phyloP scores from a whole-genome alignment of 164 flowering plant genomes.

The Macadamia tetraphylla region DNA sequence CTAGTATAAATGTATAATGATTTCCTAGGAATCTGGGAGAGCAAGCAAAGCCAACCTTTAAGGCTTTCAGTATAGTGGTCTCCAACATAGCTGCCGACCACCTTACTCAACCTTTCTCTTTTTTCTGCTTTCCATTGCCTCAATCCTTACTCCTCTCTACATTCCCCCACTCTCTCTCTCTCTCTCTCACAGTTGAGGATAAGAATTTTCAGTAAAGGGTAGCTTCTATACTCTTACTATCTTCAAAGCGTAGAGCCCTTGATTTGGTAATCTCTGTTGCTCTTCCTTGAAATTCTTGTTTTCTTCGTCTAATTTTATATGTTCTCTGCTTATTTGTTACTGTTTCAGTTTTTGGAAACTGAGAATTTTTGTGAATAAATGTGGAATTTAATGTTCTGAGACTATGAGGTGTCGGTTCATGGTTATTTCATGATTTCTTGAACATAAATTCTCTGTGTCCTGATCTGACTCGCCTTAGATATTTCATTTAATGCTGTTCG shows the following conservation, averaged over 20 bases:
- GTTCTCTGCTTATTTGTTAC: too few species aligned
- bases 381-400: conserved; percentile 10
- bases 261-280: not conserved
- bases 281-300: not conserved
- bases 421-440: conserved; percentile 9
- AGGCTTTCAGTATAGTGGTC: not conserved
- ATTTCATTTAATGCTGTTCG: conserved; percentile 6
- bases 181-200: not conserved
- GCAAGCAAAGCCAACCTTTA: conserved; percentile 28
- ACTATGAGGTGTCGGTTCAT: not conserved
- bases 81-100: conserved; percentile 9
- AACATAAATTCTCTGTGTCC: not conserved
- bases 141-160: conserved; percentile 14
- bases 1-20: not conserved
- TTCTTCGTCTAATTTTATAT: not conserved
- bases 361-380: not conserved
- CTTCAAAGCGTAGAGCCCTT: not conserved
- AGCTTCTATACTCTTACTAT: too few species aligned
- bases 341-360: not conserved
- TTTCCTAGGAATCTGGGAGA: conserved; percentile 24
- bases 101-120: conserved; percentile 7
- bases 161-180: not conserved
- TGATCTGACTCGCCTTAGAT: not conserved
- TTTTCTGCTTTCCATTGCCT: conserved; percentile 14
- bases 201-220: not conserved